Evolutionary conservation across 202 grass and related monocot genomes (phyloP).

Genomic region (Zoysia matrella): DNA sequence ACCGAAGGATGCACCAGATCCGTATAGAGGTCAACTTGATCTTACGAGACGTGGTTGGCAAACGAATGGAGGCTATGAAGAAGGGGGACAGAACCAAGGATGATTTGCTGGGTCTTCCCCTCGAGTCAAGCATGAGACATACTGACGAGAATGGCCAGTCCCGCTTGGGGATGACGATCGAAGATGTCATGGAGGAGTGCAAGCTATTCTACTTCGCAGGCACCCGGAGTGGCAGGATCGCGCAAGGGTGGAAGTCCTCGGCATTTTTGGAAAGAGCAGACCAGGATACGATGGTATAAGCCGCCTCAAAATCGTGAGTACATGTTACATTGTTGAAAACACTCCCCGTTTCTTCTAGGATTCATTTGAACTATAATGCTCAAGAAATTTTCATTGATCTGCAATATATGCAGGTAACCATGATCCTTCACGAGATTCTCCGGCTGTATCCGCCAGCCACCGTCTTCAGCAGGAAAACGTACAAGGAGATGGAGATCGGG

Average conservation of each 20-base stretch:
- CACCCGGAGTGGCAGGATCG: conserved; percentile 66
- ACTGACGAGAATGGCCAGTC: conserved; percentile 15
- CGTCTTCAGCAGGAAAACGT: conserved; percentile 37
- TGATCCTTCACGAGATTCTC: conserved; percentile 64
- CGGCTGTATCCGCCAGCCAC: conserved; percentile 53
- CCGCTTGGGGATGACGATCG: conserved; percentile 41
- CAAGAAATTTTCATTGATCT: background rate
- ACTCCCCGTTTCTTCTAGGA: background rate
- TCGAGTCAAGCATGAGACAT: conserved; percentile 51
- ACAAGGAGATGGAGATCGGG: conserved; percentile 47
- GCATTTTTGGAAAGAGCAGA: conserved; percentile 45
- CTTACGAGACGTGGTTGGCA: conserved; percentile 46
- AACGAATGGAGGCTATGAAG: conserved; percentile 49
- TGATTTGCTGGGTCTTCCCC: conserved; percentile 59
- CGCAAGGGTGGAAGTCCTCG: conserved; percentile 62
- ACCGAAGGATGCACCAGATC: conserved; percentile 47
- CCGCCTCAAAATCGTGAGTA: conserved; percentile 67
- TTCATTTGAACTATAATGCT: background rate
- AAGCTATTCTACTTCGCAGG: conserved; percentile 71
- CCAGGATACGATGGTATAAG: conserved; percentile 47
- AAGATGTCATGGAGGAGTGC: conserved; percentile 26
- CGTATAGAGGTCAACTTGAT: conserved; percentile 49
- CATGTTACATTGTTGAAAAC: too few relatives aligned
- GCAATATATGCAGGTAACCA: conserved; percentile 32
- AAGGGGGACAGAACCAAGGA: conserved; percentile 45